Conservation (phyloP, 2,329 filamentous ascomycete species). For the Colletotrichum gigasporum region DNA sequence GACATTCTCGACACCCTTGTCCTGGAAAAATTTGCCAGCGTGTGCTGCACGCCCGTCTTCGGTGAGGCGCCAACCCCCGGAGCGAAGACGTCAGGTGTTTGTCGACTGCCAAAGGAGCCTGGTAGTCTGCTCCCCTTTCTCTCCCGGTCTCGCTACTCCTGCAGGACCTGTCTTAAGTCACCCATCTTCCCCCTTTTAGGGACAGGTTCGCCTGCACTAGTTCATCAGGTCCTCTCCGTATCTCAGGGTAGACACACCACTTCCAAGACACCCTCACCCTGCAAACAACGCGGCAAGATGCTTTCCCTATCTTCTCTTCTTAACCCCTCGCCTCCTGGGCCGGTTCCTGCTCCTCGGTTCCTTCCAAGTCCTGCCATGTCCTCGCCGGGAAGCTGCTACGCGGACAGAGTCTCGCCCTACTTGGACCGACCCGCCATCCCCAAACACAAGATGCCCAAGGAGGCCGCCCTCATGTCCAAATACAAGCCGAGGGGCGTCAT, state of each 20-base stretch:
- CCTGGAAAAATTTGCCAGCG: conserved; percentile 37
- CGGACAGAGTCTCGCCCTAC: conserved; percentile 39
- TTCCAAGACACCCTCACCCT: conserved; percentile 30
- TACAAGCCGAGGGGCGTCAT: conserved; percentile 72
- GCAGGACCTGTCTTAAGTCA: conserved; percentile 45
- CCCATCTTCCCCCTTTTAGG: conserved; percentile 29
- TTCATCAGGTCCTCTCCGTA: conserved; percentile 21
- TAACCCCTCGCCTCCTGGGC: conserved; percentile 65
- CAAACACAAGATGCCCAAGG: conserved; percentile 72
- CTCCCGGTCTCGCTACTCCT: conserved; percentile 26
- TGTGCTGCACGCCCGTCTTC: conserved; percentile 10
- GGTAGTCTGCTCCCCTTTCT: conserved; percentile 30
- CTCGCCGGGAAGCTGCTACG: conserved; percentile 45
- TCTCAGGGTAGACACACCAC: conserved; percentile 21
- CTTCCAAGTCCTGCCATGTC: conserved; percentile 51
- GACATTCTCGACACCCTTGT: conserved; percentile 43
- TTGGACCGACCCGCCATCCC: conserved; percentile 40
- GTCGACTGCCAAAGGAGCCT: conserved; percentile 18
- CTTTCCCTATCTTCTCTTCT: conserved; percentile 72
- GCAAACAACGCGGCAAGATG: conserved; percentile 56
- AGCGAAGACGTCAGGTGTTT: conserved; percentile 26
- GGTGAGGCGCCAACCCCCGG: conserved; percentile 19
- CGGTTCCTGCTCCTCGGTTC: conserved; percentile 50
- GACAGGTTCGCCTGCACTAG: conserved; percentile 12
- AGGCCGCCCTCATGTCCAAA: conserved; percentile 69